Evolutionary conservation across 768 basidiomycete species (phyloP).

Genomic region (Agrocybe pediades): DNA sequence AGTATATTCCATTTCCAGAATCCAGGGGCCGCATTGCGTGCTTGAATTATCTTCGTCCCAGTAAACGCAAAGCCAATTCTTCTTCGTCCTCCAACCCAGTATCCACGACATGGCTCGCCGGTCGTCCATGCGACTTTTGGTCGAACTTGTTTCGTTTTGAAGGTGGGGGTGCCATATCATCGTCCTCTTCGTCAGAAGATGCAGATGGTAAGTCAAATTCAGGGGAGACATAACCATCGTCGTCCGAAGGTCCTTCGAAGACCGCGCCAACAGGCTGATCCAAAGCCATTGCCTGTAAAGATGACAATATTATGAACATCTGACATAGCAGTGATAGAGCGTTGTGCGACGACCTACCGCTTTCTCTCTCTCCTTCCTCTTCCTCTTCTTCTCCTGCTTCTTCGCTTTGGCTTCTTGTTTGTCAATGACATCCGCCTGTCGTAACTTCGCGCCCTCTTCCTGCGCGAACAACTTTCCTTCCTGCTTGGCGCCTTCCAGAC

Average conservation of each 20-base stretch:
- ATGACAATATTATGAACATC: neutral
- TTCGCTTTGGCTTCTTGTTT: constrained; percentile 85
- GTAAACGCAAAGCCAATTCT: constrained; percentile 63
- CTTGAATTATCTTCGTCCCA: constrained; percentile 25
- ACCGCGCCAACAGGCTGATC: constrained; percentile 33
- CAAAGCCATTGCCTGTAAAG: constrained; percentile 12
- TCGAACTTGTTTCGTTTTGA: constrained; percentile 25
- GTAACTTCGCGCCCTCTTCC: constrained; percentile 73
- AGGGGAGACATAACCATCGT: constrained; percentile 74
- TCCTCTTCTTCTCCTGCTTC: constrained; percentile 89
- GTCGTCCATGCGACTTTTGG: constrained; percentile 11
- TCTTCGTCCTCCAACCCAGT: constrained; percentile 37
- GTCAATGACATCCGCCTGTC: constrained; percentile 69
- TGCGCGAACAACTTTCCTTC: constrained; percentile 73
- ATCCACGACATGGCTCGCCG: constrained; percentile 8
- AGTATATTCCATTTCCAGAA: too few relatives aligned
- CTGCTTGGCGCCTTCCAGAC: constrained; percentile 61
- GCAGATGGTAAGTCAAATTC: constrained; percentile 56
- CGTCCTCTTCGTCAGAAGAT: constrained; percentile 34
- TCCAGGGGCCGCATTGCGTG: too few relatives aligned
- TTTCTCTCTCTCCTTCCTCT: constrained; percentile 79
- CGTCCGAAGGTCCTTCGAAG: constrained; percentile 34
- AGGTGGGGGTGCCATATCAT: constrained; percentile 29
- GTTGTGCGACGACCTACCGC: constrained; percentile 31
- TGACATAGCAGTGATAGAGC: neutral